phyloP scores from a whole-genome alignment of 163 green algal genomes.

The Trebouxiophyceae sp. region DNA sequence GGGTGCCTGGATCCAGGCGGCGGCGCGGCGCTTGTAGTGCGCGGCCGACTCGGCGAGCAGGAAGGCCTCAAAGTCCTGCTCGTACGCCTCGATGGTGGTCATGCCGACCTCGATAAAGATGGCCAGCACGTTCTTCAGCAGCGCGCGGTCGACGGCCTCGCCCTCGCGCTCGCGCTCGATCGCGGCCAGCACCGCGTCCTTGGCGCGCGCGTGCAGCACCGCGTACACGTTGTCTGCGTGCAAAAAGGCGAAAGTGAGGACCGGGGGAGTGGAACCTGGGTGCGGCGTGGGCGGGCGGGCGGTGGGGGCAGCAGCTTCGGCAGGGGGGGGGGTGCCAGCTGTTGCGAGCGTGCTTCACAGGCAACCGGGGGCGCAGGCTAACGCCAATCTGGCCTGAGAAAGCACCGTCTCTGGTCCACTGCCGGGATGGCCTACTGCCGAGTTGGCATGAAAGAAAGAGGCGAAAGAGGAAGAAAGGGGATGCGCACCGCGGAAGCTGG shows the following conservation, averaged over 20 bases:
- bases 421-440: too few relatives aligned
- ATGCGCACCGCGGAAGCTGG: constrained; percentile 68
- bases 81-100: constrained; percentile 83
- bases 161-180: constrained; percentile 87
- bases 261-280: too few relatives aligned
- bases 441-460: too few relatives aligned
- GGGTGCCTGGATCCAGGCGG: constrained; percentile 42
- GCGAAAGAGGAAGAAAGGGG: too few relatives aligned
- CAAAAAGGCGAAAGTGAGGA: too few relatives aligned
- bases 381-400: too few relatives aligned
- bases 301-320: too few relatives aligned
- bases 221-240: constrained; percentile 76
- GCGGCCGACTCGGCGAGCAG: constrained; percentile 70
- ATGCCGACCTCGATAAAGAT: constrained; percentile 71
- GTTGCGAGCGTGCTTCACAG: too few relatives aligned
- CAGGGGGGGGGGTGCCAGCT: too few relatives aligned
- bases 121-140: constrained; percentile 89
- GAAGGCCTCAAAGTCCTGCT: constrained; percentile 88
- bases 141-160: constrained; percentile 75
- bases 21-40: constrained; percentile 76
- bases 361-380: too few relatives aligned
- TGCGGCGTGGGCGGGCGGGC: too few relatives aligned
- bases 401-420: too few relatives aligned
- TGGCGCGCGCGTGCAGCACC: constrained; percentile 62
- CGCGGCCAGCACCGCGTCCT: constrained; percentile 77